Percentiles rank a stretch among this genome's conserved stretches.
Conservation (phyloP, 164 flowering plant genomes). For the Cinnamomum chago region DNA sequence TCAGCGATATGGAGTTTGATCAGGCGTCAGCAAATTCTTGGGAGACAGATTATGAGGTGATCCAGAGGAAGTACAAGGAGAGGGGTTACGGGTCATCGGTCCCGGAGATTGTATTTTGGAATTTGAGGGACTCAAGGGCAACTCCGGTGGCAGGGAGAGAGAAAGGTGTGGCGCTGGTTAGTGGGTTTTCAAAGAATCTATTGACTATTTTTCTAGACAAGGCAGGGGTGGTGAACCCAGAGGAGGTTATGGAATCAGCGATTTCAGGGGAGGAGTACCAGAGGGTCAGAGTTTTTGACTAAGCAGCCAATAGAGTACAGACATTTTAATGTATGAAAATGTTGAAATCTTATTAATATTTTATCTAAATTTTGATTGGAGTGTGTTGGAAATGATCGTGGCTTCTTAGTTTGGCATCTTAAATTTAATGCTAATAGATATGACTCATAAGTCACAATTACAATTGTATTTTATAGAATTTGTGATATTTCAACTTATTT, state of each 20-base stretch:
- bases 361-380: too few species aligned
- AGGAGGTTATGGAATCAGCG: conserved; percentile 35
- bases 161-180: conserved; percentile 48
- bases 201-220: conserved; percentile 40
- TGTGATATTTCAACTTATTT: too few species aligned
- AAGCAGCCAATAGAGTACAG: background rate
- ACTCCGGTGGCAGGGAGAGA: conserved; percentile 36
- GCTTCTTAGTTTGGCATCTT: too few species aligned
- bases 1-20: conserved; percentile 69
- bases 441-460: too few species aligned
- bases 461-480: too few species aligned
- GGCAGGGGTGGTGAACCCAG: conserved; percentile 32
- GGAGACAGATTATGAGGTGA: conserved; percentile 48
- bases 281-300: conserved; percentile 33
- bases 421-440: too few species aligned
- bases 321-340: too few species aligned
- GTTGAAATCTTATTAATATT: too few species aligned
- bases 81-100: conserved; percentile 24
- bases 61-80: conserved; percentile 33
- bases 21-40: conserved; percentile 29
- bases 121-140: conserved; percentile 35
- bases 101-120: conserved; percentile 59
- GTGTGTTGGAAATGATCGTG: too few species aligned
- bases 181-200: conserved; percentile 54
- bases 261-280: conserved; percentile 31